Evolutionary conservation across 768 basidiomycete genomes (phyloP), one percentile per base, ranked within the genome.

Genomic region (Paxillus rubicundulus): DNA sequence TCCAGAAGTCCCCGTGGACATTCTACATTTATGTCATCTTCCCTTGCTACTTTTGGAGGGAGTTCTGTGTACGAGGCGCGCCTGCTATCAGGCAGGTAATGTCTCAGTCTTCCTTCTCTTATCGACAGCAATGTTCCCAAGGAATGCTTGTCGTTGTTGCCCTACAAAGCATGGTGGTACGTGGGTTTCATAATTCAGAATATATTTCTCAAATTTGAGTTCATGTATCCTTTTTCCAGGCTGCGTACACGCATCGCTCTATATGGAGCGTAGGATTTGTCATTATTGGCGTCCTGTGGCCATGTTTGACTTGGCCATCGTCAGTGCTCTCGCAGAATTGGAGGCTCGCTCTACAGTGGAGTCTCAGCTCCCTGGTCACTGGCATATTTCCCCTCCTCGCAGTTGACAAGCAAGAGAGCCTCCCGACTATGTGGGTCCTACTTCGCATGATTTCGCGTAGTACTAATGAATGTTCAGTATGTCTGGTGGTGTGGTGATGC

Each of bases 1-100:
- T 84, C n/a, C 87, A 92, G 61, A 71, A 66, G 20, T 82, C 84
- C 0, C 86, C 89, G 0, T 80, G 76, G 78, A 82, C 82, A 4
- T 88, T 89, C 61, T 92, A 87, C 62, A 51, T 89, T 38, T 94
- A 94, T 61, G 76, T 84, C 33, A 64, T 77, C 4, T 92, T 92
- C 55, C 89, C 91, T 0, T 77, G 80, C 30, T 91, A 82, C 69
- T 92, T 92, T 66, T 90, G 88, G 88, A 74, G 75, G 30, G 80
- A 78, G 48, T 81, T 83, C 36, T 60, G 7, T 34, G n/a, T 60
- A n/a, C 55, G 46, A 34, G 70, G 67, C n/a, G 20, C 45, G 24
- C 61, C 66, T 4, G 43, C 51, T 28, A 18, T 65, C 18, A 21
- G 55, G 24, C 49, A 36, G 12, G 50, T 28, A 7, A 27, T 64